Conservation (phyloP, 495 filamentous ascomycete genomes). For the Trichoderma asperelloides region DNA sequence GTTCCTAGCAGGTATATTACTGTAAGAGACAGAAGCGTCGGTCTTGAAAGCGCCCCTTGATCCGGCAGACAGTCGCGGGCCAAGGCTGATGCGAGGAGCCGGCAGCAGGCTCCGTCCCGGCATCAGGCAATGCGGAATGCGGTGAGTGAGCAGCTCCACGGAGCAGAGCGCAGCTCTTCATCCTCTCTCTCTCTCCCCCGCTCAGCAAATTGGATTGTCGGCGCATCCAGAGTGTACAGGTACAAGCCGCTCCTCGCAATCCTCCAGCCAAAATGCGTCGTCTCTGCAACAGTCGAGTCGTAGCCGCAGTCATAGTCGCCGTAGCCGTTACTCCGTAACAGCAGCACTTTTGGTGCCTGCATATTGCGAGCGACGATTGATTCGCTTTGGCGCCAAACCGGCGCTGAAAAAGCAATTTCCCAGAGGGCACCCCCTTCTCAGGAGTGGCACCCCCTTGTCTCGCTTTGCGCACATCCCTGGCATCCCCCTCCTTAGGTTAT, state of each 20-base stretch:
- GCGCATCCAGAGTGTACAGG: no score
- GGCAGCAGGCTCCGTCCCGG: background rate
- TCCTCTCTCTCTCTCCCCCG: background rate
- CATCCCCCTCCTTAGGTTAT: background rate
- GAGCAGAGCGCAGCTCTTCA: background rate
- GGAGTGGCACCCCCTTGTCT: constrained; percentile 7
- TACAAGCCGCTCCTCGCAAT: no score
- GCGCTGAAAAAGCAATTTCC: background rate
- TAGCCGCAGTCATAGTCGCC: no score
- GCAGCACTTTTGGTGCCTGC: background rate
- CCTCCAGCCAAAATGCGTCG: no score
- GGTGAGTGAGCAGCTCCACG: background rate
- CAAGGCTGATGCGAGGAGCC: background rate
- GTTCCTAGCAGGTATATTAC: no score
- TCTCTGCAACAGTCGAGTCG: no score
- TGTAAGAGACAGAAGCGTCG: no score
- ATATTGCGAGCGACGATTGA: background rate
- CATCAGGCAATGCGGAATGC: background rate
- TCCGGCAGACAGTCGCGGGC: background rate
- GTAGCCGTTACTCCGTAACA: no score
- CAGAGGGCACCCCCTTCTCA: constrained; percentile 5
- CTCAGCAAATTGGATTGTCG: background rate
- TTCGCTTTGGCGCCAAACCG: constrained; percentile 2
- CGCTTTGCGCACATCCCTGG: constrained; percentile 2
- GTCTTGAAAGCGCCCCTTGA: background rate